Conservation (phyloP, 345 rosid species). For the Mangifera indica region DNA sequence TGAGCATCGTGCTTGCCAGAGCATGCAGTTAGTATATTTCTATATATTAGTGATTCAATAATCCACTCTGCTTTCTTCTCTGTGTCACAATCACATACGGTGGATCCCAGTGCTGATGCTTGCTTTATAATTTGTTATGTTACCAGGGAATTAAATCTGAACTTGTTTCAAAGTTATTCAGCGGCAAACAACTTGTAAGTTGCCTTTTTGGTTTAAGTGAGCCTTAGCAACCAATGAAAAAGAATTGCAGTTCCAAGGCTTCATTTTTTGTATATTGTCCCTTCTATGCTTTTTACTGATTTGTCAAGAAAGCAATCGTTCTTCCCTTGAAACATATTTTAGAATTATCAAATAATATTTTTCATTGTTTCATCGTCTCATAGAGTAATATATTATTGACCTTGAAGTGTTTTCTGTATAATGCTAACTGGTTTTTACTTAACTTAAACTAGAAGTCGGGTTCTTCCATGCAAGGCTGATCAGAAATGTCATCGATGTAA, state of each 20-base stretch:
- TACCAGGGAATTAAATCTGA: constrained; percentile 55
- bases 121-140: constrained; percentile 17
- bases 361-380: not conserved
- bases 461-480: constrained; percentile 55
- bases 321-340: not conserved
- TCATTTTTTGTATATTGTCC: not conserved
- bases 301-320: not conserved
- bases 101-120: constrained; percentile 5
- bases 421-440: not conserved
- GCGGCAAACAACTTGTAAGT: constrained; percentile 45
- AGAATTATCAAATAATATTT: not conserved
- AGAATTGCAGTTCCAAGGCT: too few species aligned
- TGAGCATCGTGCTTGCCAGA: constrained; percentile 32
- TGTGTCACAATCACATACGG: not conserved
- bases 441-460: constrained; percentile 29
- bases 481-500: constrained; percentile 56
- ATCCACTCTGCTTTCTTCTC: not conserved
- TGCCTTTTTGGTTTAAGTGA: not conserved
- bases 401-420: not conserved
- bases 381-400: not conserved
- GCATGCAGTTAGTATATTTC: constrained; percentile 19
- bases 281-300: not conserved
- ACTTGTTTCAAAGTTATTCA: constrained; percentile 56
- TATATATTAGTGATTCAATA: not conserved
- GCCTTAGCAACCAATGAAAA: too few species aligned